Percentiles rank a stretch among this genome's conserved stretches.
Conservation (phyloP, 345 rosid species). For the Eucalyptus grandis region DNA sequence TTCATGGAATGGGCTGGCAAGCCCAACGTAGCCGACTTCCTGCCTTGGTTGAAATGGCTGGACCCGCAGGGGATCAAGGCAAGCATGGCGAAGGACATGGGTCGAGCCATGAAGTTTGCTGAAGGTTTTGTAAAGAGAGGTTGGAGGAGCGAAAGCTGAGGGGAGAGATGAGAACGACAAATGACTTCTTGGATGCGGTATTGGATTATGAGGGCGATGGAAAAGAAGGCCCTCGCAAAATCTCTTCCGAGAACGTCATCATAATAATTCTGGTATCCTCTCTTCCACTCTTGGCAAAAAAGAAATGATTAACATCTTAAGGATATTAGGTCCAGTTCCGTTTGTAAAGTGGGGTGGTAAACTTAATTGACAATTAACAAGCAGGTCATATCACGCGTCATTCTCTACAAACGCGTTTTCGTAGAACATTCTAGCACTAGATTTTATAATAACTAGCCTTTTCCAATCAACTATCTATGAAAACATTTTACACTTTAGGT, state of each 20-base stretch:
- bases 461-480: no score
- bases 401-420: no score
- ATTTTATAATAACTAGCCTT: no score
- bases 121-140: neutral
- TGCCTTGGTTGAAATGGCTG: neutral
- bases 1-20: neutral
- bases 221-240: neutral
- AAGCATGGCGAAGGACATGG: neutral
- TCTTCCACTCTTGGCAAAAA: neutral
- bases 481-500: no score
- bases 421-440: no score
- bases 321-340: neutral
- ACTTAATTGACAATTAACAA: neutral
- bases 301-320: neutral
- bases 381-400: neutral
- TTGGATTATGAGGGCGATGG: neutral
- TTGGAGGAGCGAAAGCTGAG: neutral
- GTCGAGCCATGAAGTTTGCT: neutral
- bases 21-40: neutral
- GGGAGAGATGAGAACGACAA: neutral
- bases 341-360: neutral
- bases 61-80: neutral
- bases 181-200: neutral
- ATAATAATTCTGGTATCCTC: neutral
- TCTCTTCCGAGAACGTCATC: neutral